Evolutionary conservation across 768 basidiomycete species (phyloP).

Genomic region (Trametes meyenii): DNA sequence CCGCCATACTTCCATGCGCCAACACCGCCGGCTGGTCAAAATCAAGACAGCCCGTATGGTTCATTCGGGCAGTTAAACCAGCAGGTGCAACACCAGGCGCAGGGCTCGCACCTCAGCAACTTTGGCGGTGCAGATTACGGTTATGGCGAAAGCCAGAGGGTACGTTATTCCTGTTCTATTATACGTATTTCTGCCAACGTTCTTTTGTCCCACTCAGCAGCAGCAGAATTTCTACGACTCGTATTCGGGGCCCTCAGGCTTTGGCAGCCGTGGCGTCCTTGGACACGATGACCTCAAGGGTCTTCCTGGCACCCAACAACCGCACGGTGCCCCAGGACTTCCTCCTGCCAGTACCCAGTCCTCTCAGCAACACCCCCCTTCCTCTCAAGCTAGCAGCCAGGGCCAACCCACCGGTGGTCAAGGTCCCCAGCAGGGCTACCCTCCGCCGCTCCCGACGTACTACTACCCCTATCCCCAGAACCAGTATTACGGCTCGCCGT

Average conservation of each 20-base stretch:
- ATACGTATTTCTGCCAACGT: constrained; percentile 20
- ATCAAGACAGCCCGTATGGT: constrained; percentile 64
- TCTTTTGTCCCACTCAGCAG: constrained; percentile 4
- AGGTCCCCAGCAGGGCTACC: constrained; percentile 64
- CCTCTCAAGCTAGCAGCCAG: constrained; percentile 52
- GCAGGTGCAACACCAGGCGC: constrained; percentile 62
- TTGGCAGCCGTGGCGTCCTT: constrained; percentile 64
- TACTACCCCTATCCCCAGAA: constrained; percentile 72
- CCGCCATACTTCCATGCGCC: constrained; percentile 77
- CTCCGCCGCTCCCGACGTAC: constrained; percentile 57
- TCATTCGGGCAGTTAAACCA: constrained; percentile 68
- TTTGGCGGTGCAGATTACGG: constrained; percentile 69
- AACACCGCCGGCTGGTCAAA: constrained; percentile 70
- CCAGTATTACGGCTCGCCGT: constrained; percentile 76
- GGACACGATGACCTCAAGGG: constrained; percentile 80
- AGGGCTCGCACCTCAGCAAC: constrained; percentile 50
- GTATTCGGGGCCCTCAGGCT: constrained; percentile 65
- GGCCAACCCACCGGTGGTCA: constrained; percentile 63
- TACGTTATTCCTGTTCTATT: constrained; percentile 37
- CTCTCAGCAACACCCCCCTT: constrained; percentile 55
- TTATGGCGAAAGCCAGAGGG: constrained; percentile 68
- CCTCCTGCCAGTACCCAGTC: constrained; percentile 54
- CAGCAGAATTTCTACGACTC: constrained; percentile 76
- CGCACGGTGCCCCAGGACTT: constrained; percentile 49
- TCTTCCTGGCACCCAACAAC: constrained; percentile 51